These are phyloP conservation scores for Rhynchospora tenuis DNA, from an alignment of 176 grass and related monocot species.

Conservation along the genomic window DNA sequence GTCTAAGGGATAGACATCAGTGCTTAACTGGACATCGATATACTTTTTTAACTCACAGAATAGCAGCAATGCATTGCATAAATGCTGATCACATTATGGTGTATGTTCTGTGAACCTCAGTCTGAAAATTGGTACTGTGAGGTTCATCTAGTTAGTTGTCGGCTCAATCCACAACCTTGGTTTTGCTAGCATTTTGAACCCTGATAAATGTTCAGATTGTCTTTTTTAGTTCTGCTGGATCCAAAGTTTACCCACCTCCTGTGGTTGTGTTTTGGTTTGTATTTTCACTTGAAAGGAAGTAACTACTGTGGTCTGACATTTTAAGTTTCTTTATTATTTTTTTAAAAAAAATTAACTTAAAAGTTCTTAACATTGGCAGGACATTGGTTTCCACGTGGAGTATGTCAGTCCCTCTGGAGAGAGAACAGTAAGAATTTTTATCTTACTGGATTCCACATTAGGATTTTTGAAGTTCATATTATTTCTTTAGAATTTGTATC, in stretches of 20 bases:
- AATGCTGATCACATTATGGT: neutral
- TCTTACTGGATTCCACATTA: neutral
- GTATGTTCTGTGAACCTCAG: neutral
- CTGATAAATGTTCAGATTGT: neutral
- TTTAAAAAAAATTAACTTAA: too few relatives aligned
- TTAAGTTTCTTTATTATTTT: neutral
- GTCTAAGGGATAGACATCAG: neutral
- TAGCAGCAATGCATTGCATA: neutral
- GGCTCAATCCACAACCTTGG: neutral
- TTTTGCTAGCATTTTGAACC: neutral
- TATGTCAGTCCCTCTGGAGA: conserved; percentile 73
- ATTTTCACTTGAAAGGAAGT: neutral
- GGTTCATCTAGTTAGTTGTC: neutral
- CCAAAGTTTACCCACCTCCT: neutral
- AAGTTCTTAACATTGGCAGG: conserved; percentile 45
- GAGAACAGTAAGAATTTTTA: conserved; percentile 62
- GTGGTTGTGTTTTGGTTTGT: neutral
- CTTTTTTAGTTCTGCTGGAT: neutral
- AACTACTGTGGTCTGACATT: neutral
- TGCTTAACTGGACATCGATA: neutral
- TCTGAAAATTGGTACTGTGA: neutral
- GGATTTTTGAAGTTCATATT: conserved; percentile 11
- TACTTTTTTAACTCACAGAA: neutral
- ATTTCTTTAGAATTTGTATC: neutral
- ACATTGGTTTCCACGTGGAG: conserved; percentile 94